Base-by-base conservation (phyloP, 1,284 basidiomycete species). In the Paramarasmius palmivorus region DNA sequence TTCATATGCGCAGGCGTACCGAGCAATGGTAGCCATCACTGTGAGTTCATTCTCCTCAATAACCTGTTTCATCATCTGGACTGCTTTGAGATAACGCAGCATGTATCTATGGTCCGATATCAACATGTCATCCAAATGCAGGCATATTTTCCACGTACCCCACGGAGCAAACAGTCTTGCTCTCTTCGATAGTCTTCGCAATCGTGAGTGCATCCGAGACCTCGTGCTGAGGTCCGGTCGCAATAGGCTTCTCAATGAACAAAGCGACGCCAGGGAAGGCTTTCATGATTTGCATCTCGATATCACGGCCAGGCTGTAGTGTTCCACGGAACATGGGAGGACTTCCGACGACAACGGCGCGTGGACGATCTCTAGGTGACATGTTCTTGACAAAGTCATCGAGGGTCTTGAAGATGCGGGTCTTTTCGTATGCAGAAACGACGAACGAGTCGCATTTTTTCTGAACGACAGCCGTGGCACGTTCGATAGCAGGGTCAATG, bases 61-160 rank as follows among this genome's bases (percentile, higher is more conserved):
- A 69, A 98, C 95, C 59, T 90, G 83, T 75, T 98, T 98, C 93
- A 99, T 98, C 83, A 90, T 91, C 74, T 98, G 96, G 19, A 97
- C 93, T 48, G 93, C 95, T 71, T 90, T 91, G 63, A 96, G 80
- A 75, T 97, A 97, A 57, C 94, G 87, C 53, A 97, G 77, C 93
- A 96, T 96, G 66, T 91, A 91, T 56, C 88, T 90, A 19, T 22
- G 46, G 48, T 23, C 34, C 39, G 48, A 52, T 22, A 38, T 48
- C 54, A 26, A 8, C 5, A 14, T 17, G 19, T 26, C 26, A 14
- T 19, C 7, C 4, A 10, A 32, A n/a, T 26, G 25, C 22, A 3
- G 26, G 2, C n/a, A 19, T 4, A 17, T 2, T 29, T 32, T 15
- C 3, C 9, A 61, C 75, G 54, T 69, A 93, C 84, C 96, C 96